Base-by-base conservation (phyloP, 2,329 filamentous ascomycete genomes). In the Diaporthe sp. region DNA sequence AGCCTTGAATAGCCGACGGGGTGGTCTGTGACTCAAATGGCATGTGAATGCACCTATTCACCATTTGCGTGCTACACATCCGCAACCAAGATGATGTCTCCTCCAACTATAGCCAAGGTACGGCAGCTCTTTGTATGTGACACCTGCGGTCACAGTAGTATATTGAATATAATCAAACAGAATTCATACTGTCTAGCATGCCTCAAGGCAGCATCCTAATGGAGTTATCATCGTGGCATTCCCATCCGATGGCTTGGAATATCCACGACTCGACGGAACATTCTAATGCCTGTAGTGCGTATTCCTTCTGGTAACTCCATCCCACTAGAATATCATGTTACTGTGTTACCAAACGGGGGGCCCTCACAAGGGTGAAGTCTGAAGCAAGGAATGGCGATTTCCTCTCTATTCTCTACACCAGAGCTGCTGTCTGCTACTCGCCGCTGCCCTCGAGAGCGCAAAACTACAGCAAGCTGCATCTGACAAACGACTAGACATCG, bases 311-410 rank as follows among this genome's bases (percentile, higher is more conserved):
- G 0, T 49, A 22, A 49, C 44, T 49, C 22, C 44, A 20, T 2
- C 15, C 1, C 20, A 3, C 20, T 1, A 22, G 2, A 20, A 49
- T 22, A 17, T 49, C 3, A 10, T 3, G 44, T 10, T 20, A 22
- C 44, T 9, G 8, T 20, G 44, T 49, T 49, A 8, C 22, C 44
- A 22, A 49, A 22, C 44, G 20, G 44, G 17, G 2, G 7, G 8
- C 20, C 8, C 44, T 49, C 8, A 49, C 20, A 49, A 22, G 20
- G 20, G 17, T 20, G 8, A 22, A 20, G 44, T 22, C 2, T 9
- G 1, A 22, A 22, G 7, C 7, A 22, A 0, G 20, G 0, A 3
- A 10, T 8, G 5, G 42, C 20, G 44, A 49, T 20, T 9, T 3
- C 10, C 20, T 49, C 44, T 22, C 20, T 49, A 49, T 49, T 49